Evolutionary conservation across 1,284 basidiomycete genomes (phyloP), one percentile per base, ranked within the genome.

Genomic region (Grifola frondosa): DNA sequence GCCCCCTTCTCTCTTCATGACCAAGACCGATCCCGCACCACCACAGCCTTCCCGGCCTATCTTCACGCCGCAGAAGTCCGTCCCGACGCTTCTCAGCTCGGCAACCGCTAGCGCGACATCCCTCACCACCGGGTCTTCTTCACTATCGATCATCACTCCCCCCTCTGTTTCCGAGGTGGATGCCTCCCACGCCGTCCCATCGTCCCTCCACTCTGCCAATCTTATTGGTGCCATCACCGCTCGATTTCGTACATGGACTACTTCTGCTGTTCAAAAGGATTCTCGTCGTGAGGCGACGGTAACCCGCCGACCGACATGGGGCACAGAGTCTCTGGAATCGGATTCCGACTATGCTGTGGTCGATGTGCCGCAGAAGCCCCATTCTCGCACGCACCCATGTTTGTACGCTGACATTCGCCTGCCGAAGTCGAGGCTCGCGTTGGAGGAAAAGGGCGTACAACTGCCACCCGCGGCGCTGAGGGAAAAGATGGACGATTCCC

Each of bases 1-100:
- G 20, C 69, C 72, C 5, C 73, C 75, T 5, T 67, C 74, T 11
- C 70, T 80, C 43, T 73, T 65, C 60, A 69, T 74, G 56, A 69
- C 71, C 29, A 58, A 53, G 42, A 54, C 58, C 0, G 45, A 46
- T 10, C 57, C 68, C 5, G 57, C 59, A 13, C 58, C 50, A 56
- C 60, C 68, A 6, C 51, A 49, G 42, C 58, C 63, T 38, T 60
- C 61, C 8, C 57, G 53, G 5, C 62, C 64, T 19, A 61, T 65
- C 42, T 52, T 55, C 50, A 62, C 60, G 10, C 60, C 63, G 1
- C 59, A 60, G 11, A 59, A 58, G 23, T 49, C 54, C 10, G 55
- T 58, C 23, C 53, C 62, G 8, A 54, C 57, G 11, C 50, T 60
- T 19, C 57, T 59, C 16, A 52, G 52, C 37, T 60, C 56, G 38